Conservation (phyloP, 345 rosid species). For the Moricandia arvensis region DNA sequence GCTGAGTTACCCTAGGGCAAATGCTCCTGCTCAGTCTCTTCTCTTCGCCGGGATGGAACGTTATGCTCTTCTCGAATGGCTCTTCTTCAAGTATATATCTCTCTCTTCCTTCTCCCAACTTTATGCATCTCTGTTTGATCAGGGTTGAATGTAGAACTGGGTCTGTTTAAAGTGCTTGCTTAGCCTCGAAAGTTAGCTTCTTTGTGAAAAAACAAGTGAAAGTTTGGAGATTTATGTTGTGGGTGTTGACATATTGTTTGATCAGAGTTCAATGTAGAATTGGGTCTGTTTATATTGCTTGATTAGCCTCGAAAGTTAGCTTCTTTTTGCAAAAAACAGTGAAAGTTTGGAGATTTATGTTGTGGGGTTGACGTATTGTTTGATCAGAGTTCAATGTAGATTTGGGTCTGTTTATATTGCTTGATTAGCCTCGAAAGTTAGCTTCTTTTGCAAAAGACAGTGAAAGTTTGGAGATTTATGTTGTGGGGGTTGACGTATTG, state of each 20-base stretch:
- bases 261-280: neutral
- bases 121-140: neutral
- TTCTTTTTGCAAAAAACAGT: neutral
- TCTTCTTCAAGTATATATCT: conserved; percentile 56
- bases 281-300: conserved; percentile 4
- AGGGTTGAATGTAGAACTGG: neutral
- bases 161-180: conserved; percentile 8
- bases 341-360: neutral
- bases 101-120: neutral
- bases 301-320: conserved; percentile 1
- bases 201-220: neutral
- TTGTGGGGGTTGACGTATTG: neutral
- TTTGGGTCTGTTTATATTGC: conserved; percentile 1
- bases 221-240: neutral
- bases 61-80: conserved; percentile 96
- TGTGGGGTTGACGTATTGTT: no score
- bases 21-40: conserved; percentile 95
- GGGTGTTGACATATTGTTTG: neutral
- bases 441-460: neutral
- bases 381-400: neutral
- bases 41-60: conserved; percentile 99
- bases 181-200: neutral
- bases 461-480: neutral
- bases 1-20: conserved; percentile 74
- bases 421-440: conserved; percentile 1